Percentiles rank a stretch among this genome's conserved stretches.
phyloP scores from a whole-genome alignment of 2,329 filamentous ascomycete species.

The Penicillium sp. region DNA sequence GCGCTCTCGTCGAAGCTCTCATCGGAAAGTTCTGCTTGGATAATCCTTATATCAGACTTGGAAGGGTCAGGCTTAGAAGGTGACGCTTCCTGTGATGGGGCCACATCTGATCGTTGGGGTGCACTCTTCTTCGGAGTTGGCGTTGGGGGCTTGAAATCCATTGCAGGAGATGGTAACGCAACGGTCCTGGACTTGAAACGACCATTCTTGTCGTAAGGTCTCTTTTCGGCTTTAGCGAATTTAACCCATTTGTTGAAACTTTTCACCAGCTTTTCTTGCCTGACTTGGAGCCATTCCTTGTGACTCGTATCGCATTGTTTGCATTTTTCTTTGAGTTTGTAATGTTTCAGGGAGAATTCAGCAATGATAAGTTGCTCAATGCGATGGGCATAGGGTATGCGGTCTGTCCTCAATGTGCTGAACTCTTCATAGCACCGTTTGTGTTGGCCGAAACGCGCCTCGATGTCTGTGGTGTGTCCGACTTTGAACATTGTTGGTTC shows the following conservation, averaged over 20 bases:
- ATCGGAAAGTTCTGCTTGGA: no score
- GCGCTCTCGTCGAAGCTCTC: neutral
- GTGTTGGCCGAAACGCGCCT: neutral
- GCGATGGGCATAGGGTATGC: neutral
- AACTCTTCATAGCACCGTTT: neutral
- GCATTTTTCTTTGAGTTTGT: neutral
- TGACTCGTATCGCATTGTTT: neutral
- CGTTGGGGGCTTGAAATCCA: neutral
- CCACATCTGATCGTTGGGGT: no score
- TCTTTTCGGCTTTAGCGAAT: neutral
- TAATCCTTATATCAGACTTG: no score
- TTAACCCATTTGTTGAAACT: neutral
- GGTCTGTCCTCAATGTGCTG: neutral
- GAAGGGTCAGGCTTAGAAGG: no score
- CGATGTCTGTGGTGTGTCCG: neutral
- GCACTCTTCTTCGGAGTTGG: no score
- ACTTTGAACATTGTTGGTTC: neutral
- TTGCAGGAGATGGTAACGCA: neutral
- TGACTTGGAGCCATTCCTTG: neutral
- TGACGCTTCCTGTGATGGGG: no score
- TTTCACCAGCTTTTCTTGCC: neutral
- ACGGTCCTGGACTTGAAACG: neutral
- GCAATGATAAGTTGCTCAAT: neutral
- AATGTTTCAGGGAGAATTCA: neutral
- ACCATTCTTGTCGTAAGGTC: neutral